Conservation (phyloP, 2,329 filamentous ascomycete species). For the Botrytis fragariae region DNA sequence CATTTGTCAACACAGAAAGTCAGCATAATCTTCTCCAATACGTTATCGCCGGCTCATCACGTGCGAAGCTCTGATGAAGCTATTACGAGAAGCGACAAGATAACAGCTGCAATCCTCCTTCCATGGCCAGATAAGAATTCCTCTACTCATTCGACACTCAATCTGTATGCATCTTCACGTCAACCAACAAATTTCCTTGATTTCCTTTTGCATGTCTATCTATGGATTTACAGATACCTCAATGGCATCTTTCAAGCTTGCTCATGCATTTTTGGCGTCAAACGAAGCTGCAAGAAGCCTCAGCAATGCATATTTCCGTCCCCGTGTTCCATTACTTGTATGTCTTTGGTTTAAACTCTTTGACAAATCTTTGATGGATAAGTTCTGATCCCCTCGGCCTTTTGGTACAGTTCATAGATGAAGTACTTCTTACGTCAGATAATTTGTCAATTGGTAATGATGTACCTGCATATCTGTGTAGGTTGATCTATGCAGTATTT, state of each 20-base stretch:
- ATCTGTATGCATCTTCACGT: neutral
- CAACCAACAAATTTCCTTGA: constrained; percentile 2
- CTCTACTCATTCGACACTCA: constrained; percentile 14
- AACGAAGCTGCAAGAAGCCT: constrained; percentile 9
- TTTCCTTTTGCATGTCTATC: neutral
- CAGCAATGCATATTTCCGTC: neutral
- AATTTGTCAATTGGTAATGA: constrained; percentile 6
- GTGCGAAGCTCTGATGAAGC: constrained; percentile 15
- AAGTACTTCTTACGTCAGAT: neutral
- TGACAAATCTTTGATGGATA: constrained; percentile 13
- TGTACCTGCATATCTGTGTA: neutral
- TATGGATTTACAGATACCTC: neutral
- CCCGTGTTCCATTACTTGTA: constrained; percentile 4
- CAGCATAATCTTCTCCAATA: neutral
- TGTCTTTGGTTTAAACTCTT: neutral
- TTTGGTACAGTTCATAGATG: neutral
- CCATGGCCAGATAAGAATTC: constrained; percentile 14
- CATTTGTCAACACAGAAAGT: constrained; percentile 4
- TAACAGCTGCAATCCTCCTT: constrained; percentile 15
- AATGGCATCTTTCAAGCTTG: neutral
- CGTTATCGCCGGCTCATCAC: constrained; percentile 6
- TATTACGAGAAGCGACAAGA: constrained; percentile 21
- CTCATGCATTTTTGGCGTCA: constrained; percentile 7
- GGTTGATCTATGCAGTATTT: neutral
- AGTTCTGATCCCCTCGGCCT: neutral